Evolutionary conservation across 2,329 filamentous ascomycete genomes (phyloP), one percentile per base, ranked within the genome.

Genomic region (Diaporthe amygdali): DNA sequence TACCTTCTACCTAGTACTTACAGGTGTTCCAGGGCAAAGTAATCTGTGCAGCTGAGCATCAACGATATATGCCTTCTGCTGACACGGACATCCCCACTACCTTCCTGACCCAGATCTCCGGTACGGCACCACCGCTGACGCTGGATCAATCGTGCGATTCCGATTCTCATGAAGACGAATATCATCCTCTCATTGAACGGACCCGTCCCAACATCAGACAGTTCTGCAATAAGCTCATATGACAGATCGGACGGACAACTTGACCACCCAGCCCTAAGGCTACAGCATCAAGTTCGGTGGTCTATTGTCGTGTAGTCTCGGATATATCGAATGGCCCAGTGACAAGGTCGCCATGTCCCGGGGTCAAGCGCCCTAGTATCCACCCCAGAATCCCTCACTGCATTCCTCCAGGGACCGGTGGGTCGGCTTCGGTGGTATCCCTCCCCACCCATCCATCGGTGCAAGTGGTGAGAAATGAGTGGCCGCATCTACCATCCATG

Each of bases 21-120:
- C 32, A 20, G 27, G 41, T 9, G 25, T 49, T 12, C 22, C 27
- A 37, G 30, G 25, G 20, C 39, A 12, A 17, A 6, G 41, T 15
- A 44, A 47, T 17, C 39, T 22, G 3, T 52, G 52, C 66, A 55
- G 39, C 34, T 59, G 66, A 54, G 20, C 52, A 25, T 41, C 9
- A 27, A 27, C 14, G 32, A 12, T 6, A 15, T 39, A 22, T 46
- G n/a, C 41, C 41, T 22, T 46, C 9, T 27, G 37, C 52, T 54
- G 51, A 59, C 66, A 55, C 72, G 72, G 72, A 73, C 69, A 73
- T 73, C 72, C 72, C 72, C 72, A 73, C 64, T 22, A 14, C 22
- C 27, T 63, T 37, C 47, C 59, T 41, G 25, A 30, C 41, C 44
- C 68, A 70, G 49, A 37, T 30, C 46, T 34, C 68, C 68, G 59